A percentile compares a stretch with the other conserved stretches of the same genome.
Evolutionary conservation across 495 filamentous ascomycete species (phyloP).

Genomic region (Aspergillus sparsus): DNA sequence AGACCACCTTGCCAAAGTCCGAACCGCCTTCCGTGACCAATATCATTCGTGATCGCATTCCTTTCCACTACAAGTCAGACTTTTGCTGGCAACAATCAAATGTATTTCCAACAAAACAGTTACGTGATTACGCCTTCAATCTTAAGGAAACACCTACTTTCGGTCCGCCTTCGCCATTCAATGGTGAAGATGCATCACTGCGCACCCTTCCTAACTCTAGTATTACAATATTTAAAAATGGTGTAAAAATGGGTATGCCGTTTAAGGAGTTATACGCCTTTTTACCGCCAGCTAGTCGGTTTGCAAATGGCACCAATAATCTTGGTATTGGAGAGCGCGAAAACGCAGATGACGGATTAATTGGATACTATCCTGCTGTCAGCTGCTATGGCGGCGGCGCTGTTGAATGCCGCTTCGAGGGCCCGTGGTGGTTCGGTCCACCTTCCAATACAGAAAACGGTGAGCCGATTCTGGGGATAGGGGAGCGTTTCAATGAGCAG

Average conservation of each 20-base stretch:
- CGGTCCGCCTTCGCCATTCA: conserved; percentile 58
- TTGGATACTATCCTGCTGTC: conserved; percentile 94
- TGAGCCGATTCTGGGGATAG: conserved; percentile 56
- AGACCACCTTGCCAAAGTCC: conserved; percentile 20
- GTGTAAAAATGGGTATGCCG: conserved; percentile 77
- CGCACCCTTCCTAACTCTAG: conserved; percentile 83
- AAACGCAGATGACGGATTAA: conserved; percentile 83
- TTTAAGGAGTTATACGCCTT: conserved; percentile 91
- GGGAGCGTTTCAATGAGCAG: conserved; percentile 87
- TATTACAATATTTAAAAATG: conserved; percentile 92
- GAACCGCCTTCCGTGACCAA: conserved; percentile 51
- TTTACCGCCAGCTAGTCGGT: conserved; percentile 81
- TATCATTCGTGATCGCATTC: conserved; percentile 90
- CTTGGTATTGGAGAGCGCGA: conserved; percentile 77
- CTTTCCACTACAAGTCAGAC: conserved; percentile 88
- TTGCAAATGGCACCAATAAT: conserved; percentile 56
- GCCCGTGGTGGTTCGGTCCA: conserved; percentile 85
- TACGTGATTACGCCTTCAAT: conserved; percentile 68
- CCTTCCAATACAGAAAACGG: conserved; percentile 41
- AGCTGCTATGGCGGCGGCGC: conserved; percentile 90
- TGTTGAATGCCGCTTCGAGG: conserved; percentile 88
- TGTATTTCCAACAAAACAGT: conserved; percentile 82
- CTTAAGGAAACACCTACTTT: conserved; percentile 49
- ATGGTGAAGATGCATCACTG: conserved; percentile 68
- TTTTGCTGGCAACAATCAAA: conserved; percentile 96